These are phyloP conservation scores for Candida sanyaensis DNA, from an alignment of 1,139 yeast genomes.

Conservation along the genomic window DNA sequence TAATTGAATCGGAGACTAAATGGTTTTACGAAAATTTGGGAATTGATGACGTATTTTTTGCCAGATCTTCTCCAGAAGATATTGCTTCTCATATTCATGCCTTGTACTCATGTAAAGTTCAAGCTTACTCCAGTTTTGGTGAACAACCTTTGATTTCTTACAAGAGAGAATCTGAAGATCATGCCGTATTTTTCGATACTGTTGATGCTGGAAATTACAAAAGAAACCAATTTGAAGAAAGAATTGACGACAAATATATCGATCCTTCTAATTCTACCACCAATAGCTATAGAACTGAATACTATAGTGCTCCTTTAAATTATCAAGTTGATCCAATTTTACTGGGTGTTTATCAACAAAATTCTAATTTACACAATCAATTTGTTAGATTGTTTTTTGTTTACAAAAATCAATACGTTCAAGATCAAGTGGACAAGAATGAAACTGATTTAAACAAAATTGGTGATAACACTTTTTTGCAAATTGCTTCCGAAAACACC, in stretches of 20 bases:
- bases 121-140: constrained; percentile 59
- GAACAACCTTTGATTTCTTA: constrained; percentile 64
- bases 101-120: constrained; percentile 88
- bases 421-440: constrained; percentile 25
- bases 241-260: constrained; percentile 81
- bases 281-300: constrained; percentile 71
- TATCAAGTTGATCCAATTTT: constrained; percentile 49
- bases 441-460: constrained; percentile 62
- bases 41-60: constrained; percentile 90
- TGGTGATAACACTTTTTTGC: constrained; percentile 78
- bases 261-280: constrained; percentile 51
- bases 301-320: constrained; percentile 70
- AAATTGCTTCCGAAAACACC: constrained; percentile 79
- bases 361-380: constrained; percentile 42
- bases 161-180: constrained; percentile 76
- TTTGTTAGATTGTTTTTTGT: constrained; percentile 82
- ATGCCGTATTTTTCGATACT: constrained; percentile 90
- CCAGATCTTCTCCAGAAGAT: constrained; percentile 77
- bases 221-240: constrained; percentile 54
- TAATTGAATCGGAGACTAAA: constrained; percentile 82
- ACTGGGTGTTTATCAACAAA: constrained; percentile 41
- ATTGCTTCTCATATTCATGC: constrained; percentile 86
- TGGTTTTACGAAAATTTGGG: constrained; percentile 92
- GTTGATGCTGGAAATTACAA: constrained; percentile 38
- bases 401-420: constrained; percentile 68